These are phyloP conservation scores for Aspergillus ochraceus DNA, from an alignment of 2,329 filamentous ascomycete species.

Conservation along the genomic window DNA sequence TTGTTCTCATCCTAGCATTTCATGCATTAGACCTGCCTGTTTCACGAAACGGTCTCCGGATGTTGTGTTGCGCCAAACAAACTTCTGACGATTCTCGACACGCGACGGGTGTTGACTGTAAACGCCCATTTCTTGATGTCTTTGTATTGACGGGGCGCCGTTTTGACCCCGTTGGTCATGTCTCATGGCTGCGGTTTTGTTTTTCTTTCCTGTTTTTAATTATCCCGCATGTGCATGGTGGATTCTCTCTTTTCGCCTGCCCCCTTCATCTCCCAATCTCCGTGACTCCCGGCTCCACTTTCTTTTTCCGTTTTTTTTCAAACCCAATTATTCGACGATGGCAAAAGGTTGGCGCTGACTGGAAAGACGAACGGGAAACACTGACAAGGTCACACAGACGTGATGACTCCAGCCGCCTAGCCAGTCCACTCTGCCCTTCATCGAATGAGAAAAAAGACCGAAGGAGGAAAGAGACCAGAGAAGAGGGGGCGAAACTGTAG, in stretches of 20 bases:
- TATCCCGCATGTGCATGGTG: neutral
- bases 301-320: neutral
- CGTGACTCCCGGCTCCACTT: neutral
- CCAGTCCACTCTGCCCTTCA: neutral
- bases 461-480: neutral
- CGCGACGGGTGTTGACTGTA: constrained; percentile 8
- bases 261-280: neutral
- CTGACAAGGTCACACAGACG: constrained; percentile 6
- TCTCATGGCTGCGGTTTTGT: neutral
- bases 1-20: constrained; percentile 1
- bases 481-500: neutral
- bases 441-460: neutral
- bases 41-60: constrained; percentile 24
- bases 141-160: neutral
- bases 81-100: constrained; percentile 19
- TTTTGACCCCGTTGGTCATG: neutral
- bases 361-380: neutral
- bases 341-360: neutral
- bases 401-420: neutral
- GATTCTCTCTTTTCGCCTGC: neutral
- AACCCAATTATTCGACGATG: neutral
- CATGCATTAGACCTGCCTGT: constrained; percentile 15
- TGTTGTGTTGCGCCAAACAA: constrained; percentile 22
- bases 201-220: neutral
- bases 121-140: neutral